These are phyloP conservation scores for Leishmania lainsoni DNA, from an alignment of 208 protist species.

Conservation along the genomic window DNA sequence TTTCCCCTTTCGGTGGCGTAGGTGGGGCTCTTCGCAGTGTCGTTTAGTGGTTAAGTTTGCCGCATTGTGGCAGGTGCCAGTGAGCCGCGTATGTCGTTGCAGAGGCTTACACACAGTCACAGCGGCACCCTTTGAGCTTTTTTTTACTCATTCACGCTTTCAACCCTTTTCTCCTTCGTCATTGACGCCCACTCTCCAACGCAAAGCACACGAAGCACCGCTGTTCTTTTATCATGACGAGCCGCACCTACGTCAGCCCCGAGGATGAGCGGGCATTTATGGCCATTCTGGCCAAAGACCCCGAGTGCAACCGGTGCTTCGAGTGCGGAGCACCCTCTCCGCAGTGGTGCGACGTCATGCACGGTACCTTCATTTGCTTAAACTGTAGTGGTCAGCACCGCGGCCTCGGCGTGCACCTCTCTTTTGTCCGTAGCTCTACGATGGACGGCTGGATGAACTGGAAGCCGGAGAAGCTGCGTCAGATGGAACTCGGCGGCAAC, in stretches of 20 bases:
- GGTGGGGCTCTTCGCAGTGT: neutral
- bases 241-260: conserved; percentile 42
- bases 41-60: neutral
- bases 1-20: neutral
- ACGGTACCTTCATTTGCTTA: conserved; percentile 91
- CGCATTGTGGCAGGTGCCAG: neutral
- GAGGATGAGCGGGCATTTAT: conserved; percentile 70
- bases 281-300: conserved; percentile 68
- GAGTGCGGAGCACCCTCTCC: conserved; percentile 88
- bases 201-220: neutral
- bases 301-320: conserved; percentile 86
- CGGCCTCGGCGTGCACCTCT: conserved; percentile 93
- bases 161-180: neutral
- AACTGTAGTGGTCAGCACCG: conserved; percentile 92
- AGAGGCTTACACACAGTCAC: neutral
- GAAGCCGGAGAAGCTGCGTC: conserved; percentile 87
- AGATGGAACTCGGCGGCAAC: conserved; percentile 92
- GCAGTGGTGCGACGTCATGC: conserved; percentile 92
- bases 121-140: neutral
- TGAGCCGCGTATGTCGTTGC: neutral
- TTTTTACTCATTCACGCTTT: neutral
- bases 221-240: conserved; percentile 2
- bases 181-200: neutral
- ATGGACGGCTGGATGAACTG: conserved; percentile 94
- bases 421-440: conserved; percentile 92